A percentile compares a stretch with the other conserved stretches of the same genome.
phyloP scores from a whole-genome alignment of 352 stramenopile species.

The Pythium insidiosum region DNA sequence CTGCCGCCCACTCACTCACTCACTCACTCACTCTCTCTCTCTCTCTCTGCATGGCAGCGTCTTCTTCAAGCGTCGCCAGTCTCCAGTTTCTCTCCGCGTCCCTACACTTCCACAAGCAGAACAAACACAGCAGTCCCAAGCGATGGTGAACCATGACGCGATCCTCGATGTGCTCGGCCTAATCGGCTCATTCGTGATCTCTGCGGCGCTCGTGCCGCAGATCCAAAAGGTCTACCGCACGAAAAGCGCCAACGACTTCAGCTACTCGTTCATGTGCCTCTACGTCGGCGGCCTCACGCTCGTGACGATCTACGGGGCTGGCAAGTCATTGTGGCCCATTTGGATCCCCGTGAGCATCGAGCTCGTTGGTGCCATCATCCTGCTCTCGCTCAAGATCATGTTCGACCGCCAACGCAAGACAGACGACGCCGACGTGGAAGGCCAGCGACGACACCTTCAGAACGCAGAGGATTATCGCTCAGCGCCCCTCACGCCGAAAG shows the following conservation, averaged over 20 bases:
- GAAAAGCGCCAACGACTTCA: conserved; percentile 49
- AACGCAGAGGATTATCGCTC: too few species aligned
- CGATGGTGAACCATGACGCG: conserved; percentile 14
- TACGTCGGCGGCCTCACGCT: conserved; percentile 32
- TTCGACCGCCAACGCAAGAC: too few species aligned
- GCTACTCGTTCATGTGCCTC: conserved; percentile 35
- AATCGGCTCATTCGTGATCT: conserved; percentile 52
- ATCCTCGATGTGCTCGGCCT: conserved; percentile 48
- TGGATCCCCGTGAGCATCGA: conserved; percentile 45
- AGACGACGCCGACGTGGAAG: too few species aligned
- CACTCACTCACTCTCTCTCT: conserved; percentile 35
- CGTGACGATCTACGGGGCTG: conserved; percentile 39
- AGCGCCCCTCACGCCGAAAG: too few species aligned
- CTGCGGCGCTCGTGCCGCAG: conserved; percentile 43
- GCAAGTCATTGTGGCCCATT: conserved; percentile 43
- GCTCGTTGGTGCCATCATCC: conserved; percentile 24
- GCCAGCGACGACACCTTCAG: too few species aligned
- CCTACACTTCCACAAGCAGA: too few species aligned
- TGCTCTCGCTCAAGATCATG: conserved; percentile 38
- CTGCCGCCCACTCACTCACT: too few species aligned
- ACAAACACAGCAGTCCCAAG: too few species aligned
- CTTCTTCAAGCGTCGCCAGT: too few species aligned
- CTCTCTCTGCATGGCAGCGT: too few species aligned
- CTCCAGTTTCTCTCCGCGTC: too few species aligned
- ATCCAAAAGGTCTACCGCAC: conserved; percentile 50